Conservation (phyloP, 257 asterid species). For the Galeopsis tetrahit region DNA sequence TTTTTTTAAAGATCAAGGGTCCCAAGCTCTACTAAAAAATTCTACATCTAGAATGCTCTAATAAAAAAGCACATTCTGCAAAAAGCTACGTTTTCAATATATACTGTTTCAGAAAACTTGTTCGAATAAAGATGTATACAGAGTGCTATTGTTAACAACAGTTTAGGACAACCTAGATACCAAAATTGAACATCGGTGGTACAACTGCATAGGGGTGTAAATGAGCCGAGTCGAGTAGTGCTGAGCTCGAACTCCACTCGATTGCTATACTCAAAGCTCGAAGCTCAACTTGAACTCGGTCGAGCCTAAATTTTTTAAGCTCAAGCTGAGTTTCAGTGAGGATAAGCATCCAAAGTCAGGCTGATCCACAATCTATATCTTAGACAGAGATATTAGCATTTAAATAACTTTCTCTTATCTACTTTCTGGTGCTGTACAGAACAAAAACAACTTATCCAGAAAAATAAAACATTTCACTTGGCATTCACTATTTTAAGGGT, state of each 20-base stretch:
- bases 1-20: not conserved
- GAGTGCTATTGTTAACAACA: constrained; percentile 2
- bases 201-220: not conserved
- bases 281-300: no score
- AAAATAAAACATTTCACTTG: constrained; percentile 4
- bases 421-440: not conserved
- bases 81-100: not conserved
- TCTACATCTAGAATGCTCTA: constrained; percentile 4
- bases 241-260: no score
- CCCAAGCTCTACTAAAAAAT: not conserved
- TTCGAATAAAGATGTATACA: not conserved
- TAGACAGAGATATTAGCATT: not conserved
- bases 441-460: not conserved
- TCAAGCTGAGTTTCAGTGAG: not conserved
- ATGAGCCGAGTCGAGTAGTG: no score
- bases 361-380: not conserved
- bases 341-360: not conserved
- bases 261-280: no score
- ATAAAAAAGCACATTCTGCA: constrained; percentile 4
- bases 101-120: not conserved
- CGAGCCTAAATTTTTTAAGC: no score
- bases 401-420: not conserved
- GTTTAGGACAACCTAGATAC: not conserved
- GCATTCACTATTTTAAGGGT: not conserved
- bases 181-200: not conserved